Evolutionary conservation across 306 rosid genomes (phyloP).

Genomic region (Acacia melanoxylon): DNA sequence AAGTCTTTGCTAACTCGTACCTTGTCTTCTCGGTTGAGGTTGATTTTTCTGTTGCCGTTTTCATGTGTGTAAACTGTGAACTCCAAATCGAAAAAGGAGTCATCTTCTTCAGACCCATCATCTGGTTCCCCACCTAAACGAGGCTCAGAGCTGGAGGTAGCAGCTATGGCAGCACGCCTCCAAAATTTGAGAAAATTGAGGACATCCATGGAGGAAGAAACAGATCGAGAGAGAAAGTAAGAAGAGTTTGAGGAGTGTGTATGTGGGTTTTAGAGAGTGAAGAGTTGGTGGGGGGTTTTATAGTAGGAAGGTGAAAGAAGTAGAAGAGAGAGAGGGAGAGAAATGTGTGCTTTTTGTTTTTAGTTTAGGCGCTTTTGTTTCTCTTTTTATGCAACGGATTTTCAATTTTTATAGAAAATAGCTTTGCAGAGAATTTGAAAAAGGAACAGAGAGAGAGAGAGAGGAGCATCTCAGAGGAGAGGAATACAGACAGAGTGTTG

Average conservation of each 20-base stretch:
- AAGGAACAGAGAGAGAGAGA: neutral
- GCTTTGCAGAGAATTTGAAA: neutral
- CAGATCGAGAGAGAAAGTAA: neutral
- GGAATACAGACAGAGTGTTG: conserved; percentile 12
- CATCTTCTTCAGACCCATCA: conserved; percentile 61
- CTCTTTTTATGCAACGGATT: neutral
- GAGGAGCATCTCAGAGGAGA: conserved; percentile 25
- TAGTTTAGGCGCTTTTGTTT: conserved; percentile 8
- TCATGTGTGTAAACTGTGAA: conserved; percentile 38
- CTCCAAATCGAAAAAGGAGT: conserved; percentile 90
- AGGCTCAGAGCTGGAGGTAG: conserved; percentile 30
- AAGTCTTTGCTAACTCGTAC: neutral
- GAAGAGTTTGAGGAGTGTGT: neutral
- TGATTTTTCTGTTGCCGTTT: neutral
- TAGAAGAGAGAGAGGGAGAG: conserved; percentile 18
- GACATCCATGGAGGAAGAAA: conserved; percentile 53
- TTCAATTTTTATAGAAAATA: neutral
- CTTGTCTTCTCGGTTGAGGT: conserved; percentile 1
- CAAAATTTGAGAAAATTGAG: conserved; percentile 73
- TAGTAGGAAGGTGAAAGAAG: conserved; percentile 7
- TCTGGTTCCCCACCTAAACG: conserved; percentile 41
- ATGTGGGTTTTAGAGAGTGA: neutral
- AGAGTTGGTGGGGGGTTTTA: conserved; percentile 31
- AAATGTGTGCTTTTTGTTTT: conserved; percentile 26
- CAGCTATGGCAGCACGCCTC: conserved; percentile 39